These are phyloP conservation scores for Torulaspora pretoriensis DNA, from an alignment of 1,139 yeast genomes.

Conservation along the genomic window DNA sequence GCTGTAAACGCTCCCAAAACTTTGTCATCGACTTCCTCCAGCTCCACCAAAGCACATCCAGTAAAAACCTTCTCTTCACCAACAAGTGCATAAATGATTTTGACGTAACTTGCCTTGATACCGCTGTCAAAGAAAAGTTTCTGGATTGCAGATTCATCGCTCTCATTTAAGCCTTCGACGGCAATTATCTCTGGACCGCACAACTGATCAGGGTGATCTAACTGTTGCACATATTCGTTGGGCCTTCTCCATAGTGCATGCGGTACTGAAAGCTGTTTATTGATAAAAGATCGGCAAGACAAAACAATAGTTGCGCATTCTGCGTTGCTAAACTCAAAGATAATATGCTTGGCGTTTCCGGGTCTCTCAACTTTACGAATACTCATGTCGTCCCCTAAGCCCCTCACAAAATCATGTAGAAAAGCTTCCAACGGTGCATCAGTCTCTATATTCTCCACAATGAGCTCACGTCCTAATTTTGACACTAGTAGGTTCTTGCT, in stretches of 20 bases:
- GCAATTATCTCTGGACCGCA: constrained; percentile 25
- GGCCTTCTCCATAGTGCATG: constrained; percentile 28
- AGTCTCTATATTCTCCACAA: constrained; percentile 44
- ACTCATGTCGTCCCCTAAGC: constrained; percentile 7
- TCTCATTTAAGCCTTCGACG: constrained; percentile 16
- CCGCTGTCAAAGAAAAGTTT: constrained; percentile 11
- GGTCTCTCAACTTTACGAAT: constrained; percentile 1
- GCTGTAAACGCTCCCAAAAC: constrained; percentile 5
- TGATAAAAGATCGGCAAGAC: constrained; percentile 25
- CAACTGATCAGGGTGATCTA: constrained; percentile 23
- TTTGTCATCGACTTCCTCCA: constrained; percentile 8
- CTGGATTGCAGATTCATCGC: constrained; percentile 12
- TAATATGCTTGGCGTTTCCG: constrained; percentile 4
- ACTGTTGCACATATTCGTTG: constrained; percentile 23
- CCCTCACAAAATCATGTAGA: constrained; percentile 8
- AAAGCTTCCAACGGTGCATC: neutral
- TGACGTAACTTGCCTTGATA: constrained; percentile 15
- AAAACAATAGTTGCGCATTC: constrained; percentile 25
- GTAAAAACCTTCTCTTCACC: constrained; percentile 12
- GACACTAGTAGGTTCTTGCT: constrained; percentile 53
- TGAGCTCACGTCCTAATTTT: constrained; percentile 46
- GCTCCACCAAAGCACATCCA: constrained; percentile 17
- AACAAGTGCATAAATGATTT: constrained; percentile 8
- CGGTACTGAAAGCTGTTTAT: constrained; percentile 13
- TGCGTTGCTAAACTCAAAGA: constrained; percentile 23